Base-by-base conservation (phyloP, 2,329 filamentous ascomycete genomes). In the Nectriaceae sp. region DNA sequence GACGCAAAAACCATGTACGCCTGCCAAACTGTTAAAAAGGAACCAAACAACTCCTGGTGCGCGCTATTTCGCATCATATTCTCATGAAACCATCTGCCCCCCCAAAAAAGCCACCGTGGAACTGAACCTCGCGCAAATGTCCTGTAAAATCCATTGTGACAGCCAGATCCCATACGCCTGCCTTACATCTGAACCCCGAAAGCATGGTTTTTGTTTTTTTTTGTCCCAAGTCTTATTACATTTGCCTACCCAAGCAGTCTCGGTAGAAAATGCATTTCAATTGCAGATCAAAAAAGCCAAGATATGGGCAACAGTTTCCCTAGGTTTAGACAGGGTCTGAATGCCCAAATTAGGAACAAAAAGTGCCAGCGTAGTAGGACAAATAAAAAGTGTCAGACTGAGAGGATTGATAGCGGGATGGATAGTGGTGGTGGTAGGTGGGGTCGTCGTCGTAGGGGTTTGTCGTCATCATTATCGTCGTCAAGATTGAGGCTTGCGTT, bases 401-500 rank as follows among this genome's bases (percentile, higher is more conserved):
- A 37, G 52, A 59, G 57, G 42, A 50, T 38, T 21, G 18, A 18
- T 20, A 21, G 37, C 10, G 37, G 37, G 6, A 20, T 5, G 6
- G 13, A 39, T 36, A 5, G n/a, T 36, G 33, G 33, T 15, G 33
- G 16, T 10, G 33, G 33, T 36, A n/a, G 33, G 46, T 36, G 36
- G 42, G 29, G 24, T 56, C 43, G 47, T 50, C 36, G 43, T 54
- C 46, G 47, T 53, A 52, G 47, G 24, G 24, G 33, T 29, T 43
- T 11, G 26, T 62, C 49, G 45, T 61, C 45, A 52, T 58, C 43
- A 47, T 62, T 52, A 52, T 57, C 35, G 43, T 48, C 38, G 50
- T 48, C 40, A 57, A 24, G 42, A 41, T 33, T 40, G 26, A 44
- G 33, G 26, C 42, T 47, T 42, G 44, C n/a, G n/a, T 22, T 37